Evolutionary conservation across 805 yeast species (phyloP), one percentile per base, ranked within the genome.

Genomic region (Groenewaldozyma tartarivorans): DNA sequence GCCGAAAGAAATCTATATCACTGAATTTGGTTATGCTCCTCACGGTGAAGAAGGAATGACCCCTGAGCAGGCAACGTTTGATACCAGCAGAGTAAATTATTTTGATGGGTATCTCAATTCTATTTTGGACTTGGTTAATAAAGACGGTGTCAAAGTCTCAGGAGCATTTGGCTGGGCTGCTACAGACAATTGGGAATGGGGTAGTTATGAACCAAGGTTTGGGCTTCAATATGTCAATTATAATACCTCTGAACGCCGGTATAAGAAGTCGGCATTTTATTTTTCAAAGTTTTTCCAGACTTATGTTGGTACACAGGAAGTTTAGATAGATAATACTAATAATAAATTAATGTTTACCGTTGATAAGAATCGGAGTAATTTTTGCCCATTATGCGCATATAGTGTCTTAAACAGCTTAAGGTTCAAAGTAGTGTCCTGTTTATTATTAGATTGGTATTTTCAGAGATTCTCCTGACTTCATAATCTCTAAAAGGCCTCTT

Each of bases 111-210:
- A 50, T 42, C 21, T 58, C 46, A 50, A 55, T 21, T 53, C 52
- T 4, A 49, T 54, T 18, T 43, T 61, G 26, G 49, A 57, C 33
- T 36, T 53, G 29, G 40, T 41, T 5, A 30, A 34, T 20, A 39
- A 46, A 21, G 63, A 57, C 38, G 45, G 44, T 3, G 56, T 60
- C 18, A 46, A 54, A 9, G 49, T 61, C 17, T 42, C 49, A 16
- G 62, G 63, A 7, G 56, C 58, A 13, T 48, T 57, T 35, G 58
- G 57, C 3, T 60, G 64, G 65, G 48, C 57, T 9, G 52, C 55
- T 41, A 52, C 56, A 18, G 65, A 61, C 40, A 56, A 60, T 40
- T 55, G 60, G 53, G 64, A 61, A 45, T 60, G 61, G 50, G 53
- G 53, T 13, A 31, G 21, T 4, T 35, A 26, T 15, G 33, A 20